Conservation (phyloP, 2,329 filamentous ascomycete genomes). For the Claviceps capensis region DNA sequence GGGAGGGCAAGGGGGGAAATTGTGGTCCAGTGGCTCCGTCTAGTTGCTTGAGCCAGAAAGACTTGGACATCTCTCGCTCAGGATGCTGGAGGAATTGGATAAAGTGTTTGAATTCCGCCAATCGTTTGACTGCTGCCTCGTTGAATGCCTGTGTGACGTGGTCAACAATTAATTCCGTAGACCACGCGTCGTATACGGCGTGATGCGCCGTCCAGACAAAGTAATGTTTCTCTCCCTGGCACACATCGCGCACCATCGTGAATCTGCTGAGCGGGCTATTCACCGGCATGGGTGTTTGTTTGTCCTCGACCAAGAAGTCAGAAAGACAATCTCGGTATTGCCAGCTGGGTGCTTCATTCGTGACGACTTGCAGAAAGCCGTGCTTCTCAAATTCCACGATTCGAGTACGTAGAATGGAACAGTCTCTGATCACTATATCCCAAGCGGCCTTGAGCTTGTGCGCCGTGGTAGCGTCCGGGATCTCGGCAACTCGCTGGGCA, state of each 20-base stretch:
- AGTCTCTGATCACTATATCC: slow-evolving; percentile 7
- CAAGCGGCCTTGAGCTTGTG: slow-evolving; percentile 6
- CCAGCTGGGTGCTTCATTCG: background rate
- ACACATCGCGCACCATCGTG: slow-evolving; percentile 2
- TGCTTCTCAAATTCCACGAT: slow-evolving; percentile 7
- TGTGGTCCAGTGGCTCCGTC: slow-evolving; percentile 10
- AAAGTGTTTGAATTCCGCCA: slow-evolving; percentile 21
- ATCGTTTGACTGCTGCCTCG: background rate
- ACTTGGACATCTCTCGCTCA: slow-evolving; percentile 11
- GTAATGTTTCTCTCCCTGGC: background rate
- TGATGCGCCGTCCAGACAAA: slow-evolving; percentile 20
- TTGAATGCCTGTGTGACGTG: slow-evolving; percentile 7
- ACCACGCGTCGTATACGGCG: slow-evolving; percentile 38
- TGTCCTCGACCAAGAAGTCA: background rate
- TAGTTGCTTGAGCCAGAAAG: slow-evolving; percentile 28
- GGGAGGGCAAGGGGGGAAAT: slow-evolving; percentile 4
- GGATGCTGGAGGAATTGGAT: slow-evolving; percentile 27
- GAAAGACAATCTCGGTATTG: background rate
- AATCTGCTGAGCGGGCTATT: slow-evolving; percentile 8
- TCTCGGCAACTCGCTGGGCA: slow-evolving; percentile 5
- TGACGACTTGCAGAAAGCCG: slow-evolving; percentile 8
- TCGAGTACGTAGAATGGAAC: slow-evolving; percentile 7
- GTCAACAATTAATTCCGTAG: slow-evolving; percentile 22
- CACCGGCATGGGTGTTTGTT: slow-evolving; percentile 7
- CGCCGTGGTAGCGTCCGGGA: slow-evolving; percentile 4